These are phyloP conservation scores for Chara braunii DNA, from an alignment of 139 green algal species.

Conservation along the genomic window DNA sequence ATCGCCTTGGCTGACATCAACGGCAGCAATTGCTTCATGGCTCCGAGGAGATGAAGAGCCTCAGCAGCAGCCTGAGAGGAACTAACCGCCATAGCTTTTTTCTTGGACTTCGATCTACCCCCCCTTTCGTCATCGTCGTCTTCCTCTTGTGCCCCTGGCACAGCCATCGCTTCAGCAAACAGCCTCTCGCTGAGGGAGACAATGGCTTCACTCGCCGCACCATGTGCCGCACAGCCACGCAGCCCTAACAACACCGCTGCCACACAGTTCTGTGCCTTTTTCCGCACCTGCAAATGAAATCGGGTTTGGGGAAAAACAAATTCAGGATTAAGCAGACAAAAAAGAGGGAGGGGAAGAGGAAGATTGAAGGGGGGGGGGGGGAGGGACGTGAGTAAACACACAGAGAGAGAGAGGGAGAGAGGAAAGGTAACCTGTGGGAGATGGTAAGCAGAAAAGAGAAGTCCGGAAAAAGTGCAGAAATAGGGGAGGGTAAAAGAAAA, in stretches of 20 bases:
- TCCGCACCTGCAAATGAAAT: constrained; percentile 17
- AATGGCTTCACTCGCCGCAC: constrained; percentile 13
- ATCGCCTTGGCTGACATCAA: constrained; percentile 5
- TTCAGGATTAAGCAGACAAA: not conserved
- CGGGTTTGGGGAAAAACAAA: not conserved
- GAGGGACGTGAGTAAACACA: not conserved
- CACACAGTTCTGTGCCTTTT: constrained; percentile 10
- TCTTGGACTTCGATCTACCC: not conserved
- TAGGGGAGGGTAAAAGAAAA: too few relatives aligned
- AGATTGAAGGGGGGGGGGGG: too few relatives aligned
- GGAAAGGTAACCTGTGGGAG: not conserved
- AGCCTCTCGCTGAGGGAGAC: constrained; percentile 10
- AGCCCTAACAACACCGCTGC: constrained; percentile 2
- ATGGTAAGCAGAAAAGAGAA: too few relatives aligned
- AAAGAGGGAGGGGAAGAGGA: too few relatives aligned
- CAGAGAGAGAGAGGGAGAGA: not conserved
- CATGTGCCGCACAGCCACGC: not conserved
- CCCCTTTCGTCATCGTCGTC: not conserved
- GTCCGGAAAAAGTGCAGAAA: too few relatives aligned
- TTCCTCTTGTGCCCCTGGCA: not conserved
- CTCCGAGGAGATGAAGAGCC: constrained; percentile 16
- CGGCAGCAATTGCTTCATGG: constrained; percentile 16
- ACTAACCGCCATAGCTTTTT: not conserved
- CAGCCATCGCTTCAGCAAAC: constrained; percentile 1
- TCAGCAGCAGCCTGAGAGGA: not conserved